These are phyloP conservation scores for Acacia confusa DNA, from an alignment of 306 rosid genomes.

Conservation along the genomic window DNA sequence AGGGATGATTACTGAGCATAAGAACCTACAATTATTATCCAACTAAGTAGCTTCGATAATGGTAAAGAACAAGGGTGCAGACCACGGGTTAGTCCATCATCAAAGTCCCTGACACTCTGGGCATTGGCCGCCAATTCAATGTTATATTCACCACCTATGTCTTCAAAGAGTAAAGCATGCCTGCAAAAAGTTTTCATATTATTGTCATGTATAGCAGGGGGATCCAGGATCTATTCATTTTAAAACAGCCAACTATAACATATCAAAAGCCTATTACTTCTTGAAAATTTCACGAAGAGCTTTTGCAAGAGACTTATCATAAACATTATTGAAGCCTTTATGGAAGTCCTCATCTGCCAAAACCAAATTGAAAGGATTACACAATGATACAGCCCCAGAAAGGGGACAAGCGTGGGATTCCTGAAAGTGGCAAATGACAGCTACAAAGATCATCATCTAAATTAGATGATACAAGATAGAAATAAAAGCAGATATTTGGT, in stretches of 20 bases:
- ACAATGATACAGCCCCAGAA: conserved; percentile 94
- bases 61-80: conserved; percentile 24
- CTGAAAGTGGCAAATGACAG: conserved; percentile 50
- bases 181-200: conserved; percentile 39
- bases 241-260: conserved; percentile 8
- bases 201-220: background rate
- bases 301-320: conserved; percentile 75
- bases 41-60: conserved; percentile 5
- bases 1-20: conserved; percentile 19
- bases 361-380: conserved; percentile 95
- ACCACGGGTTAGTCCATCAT: conserved; percentile 93
- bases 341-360: conserved; percentile 85
- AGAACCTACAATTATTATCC: conserved; percentile 26
- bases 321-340: conserved; percentile 81
- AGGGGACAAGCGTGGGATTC: conserved; percentile 63
- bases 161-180: conserved; percentile 82
- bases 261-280: conserved; percentile 51
- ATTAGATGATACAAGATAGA: background rate
- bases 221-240: conserved; percentile 20
- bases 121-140: conserved; percentile 72
- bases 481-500: conserved; percentile 1
- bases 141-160: conserved; percentile 69
- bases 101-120: conserved; percentile 76
- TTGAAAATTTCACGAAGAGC: conserved; percentile 67
- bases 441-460: conserved; percentile 22